Percentiles rank a stretch among this genome's conserved stretches.
phyloP scores from a whole-genome alignment of 371 early-diverging fungal genomes.

The Syncephalastrum racemosum region DNA sequence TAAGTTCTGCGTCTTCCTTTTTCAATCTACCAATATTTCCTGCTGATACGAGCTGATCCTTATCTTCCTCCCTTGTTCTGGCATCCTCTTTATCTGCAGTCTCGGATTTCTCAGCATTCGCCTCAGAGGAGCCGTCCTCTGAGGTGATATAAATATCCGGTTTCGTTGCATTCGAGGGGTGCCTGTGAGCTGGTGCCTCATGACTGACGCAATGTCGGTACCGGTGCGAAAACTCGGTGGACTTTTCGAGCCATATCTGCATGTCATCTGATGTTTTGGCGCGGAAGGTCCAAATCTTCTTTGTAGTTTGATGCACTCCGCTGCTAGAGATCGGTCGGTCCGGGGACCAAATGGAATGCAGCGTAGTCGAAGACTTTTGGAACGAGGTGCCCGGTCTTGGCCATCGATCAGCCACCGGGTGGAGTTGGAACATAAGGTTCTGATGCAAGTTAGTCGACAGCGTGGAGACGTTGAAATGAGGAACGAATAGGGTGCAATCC shows the following conservation, averaged over 20 bases:
- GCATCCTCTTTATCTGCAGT: background rate
- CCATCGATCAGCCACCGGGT: conserved; percentile 18
- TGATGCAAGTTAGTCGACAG: conserved; percentile 39
- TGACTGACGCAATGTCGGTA: conserved; percentile 19
- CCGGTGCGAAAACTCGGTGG: conserved; percentile 26
- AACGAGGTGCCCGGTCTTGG: conserved; percentile 1
- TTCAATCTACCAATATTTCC: background rate
- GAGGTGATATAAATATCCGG: conserved; percentile 9
- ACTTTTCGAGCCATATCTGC: conserved; percentile 36
- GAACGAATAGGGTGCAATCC: conserved; percentile 28
- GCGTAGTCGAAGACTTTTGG: conserved; percentile 6
- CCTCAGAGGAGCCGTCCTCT: no score
- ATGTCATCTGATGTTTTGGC: conserved; percentile 40
- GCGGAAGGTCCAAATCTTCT: conserved; percentile 21
- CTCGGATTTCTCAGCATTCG: no score
- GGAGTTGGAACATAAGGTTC: conserved; percentile 38
- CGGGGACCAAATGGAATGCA: background rate
- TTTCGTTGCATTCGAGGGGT: conserved; percentile 12
- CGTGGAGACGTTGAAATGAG: conserved; percentile 42
- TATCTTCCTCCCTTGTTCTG: conserved; percentile 5
- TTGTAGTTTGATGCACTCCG: conserved; percentile 7
- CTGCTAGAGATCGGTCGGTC: background rate
- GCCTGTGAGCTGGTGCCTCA: conserved; percentile 9
- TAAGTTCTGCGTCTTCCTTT: no score
- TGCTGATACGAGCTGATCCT: conserved; percentile 2